These are phyloP conservation scores for Mycotypha africana DNA, from an alignment of 371 early-diverging fungal genomes.

Conservation along the genomic window DNA sequence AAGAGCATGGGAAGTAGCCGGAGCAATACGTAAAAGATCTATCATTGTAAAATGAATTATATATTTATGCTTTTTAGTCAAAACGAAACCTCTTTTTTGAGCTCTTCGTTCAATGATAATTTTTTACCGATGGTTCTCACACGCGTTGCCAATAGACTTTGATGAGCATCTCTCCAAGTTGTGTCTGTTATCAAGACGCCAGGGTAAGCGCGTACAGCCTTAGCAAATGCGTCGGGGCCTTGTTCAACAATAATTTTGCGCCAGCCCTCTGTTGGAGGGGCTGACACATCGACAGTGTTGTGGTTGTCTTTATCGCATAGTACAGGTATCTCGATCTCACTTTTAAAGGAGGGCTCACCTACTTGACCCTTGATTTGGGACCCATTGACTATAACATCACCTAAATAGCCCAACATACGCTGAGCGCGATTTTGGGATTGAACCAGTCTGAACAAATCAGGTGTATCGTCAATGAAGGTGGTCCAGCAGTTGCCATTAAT, in stretches of 20 bases:
- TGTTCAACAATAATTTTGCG: conserved; percentile 74
- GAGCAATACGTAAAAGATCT: conserved; percentile 73
- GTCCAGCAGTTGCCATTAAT: conserved; percentile 84
- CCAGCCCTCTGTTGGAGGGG: conserved; percentile 78
- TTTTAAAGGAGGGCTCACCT: conserved; percentile 52
- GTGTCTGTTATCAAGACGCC: conserved; percentile 89
- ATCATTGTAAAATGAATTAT: not conserved
- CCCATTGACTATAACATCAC: conserved; percentile 88
- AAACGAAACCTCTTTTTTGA: conserved; percentile 1
- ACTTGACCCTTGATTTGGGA: conserved; percentile 85
- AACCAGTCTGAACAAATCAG: conserved; percentile 72
- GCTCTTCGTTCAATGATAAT: not conserved
- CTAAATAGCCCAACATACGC: conserved; percentile 81
- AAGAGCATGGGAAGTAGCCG: conserved; percentile 80
- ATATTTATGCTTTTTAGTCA: not conserved
- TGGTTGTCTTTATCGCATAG: conserved; percentile 36
- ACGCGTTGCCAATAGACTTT: conserved; percentile 87
- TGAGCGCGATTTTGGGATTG: conserved; percentile 80
- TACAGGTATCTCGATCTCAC: conserved; percentile 55
- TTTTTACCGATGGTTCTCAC: conserved; percentile 76
- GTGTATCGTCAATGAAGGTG: conserved; percentile 95
- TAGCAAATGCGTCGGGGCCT: conserved; percentile 86
- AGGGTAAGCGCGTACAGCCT: conserved; percentile 80
- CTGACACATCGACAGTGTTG: conserved; percentile 41
- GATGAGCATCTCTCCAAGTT: conserved; percentile 94